A percentile compares a stretch with the other conserved stretches of the same genome.
These are phyloP conservation scores for Fagus sylvatica DNA, from an alignment of 306 rosid species.

Conservation along the genomic window DNA sequence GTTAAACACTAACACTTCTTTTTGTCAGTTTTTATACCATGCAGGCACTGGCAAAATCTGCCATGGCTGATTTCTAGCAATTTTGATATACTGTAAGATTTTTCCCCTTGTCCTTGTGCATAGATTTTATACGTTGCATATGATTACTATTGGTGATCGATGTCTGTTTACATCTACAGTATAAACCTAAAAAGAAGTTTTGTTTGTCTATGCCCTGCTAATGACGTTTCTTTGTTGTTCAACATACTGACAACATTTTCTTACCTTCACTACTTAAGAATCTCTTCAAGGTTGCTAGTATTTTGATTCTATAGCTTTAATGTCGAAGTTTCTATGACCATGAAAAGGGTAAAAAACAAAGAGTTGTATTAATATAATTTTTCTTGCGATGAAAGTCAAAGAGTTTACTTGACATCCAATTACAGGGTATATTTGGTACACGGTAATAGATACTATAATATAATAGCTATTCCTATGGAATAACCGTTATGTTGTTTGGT, in stretches of 20 bases:
- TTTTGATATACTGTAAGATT: slow-evolving; percentile 17
- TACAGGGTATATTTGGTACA: no score
- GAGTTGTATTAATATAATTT: neutral
- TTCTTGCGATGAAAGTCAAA: neutral
- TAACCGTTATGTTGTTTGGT: no score
- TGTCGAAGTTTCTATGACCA: no score
- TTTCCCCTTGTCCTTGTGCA: slow-evolving; percentile 4
- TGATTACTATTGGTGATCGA: neutral
- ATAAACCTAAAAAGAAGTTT: neutral
- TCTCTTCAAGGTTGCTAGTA: neutral
- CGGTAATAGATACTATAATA: no score
- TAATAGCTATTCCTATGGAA: no score
- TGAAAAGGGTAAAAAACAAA: no score
- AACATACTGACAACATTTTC: neutral
- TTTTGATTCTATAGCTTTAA: neutral
- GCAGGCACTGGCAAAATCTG: slow-evolving; percentile 2
- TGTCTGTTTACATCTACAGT: neutral
- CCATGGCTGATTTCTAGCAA: slow-evolving; percentile 7
- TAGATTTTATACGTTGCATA: neutral
- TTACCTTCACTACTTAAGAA: neutral
- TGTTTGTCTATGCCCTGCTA: neutral
- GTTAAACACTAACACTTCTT: neutral
- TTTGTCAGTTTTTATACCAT: slow-evolving; percentile 12
- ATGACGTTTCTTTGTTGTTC: neutral
- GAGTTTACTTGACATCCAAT: neutral